Evolutionary conservation across 2,329 filamentous ascomycete species (phyloP).

Genomic region (Aureobasidium uvarum): DNA sequence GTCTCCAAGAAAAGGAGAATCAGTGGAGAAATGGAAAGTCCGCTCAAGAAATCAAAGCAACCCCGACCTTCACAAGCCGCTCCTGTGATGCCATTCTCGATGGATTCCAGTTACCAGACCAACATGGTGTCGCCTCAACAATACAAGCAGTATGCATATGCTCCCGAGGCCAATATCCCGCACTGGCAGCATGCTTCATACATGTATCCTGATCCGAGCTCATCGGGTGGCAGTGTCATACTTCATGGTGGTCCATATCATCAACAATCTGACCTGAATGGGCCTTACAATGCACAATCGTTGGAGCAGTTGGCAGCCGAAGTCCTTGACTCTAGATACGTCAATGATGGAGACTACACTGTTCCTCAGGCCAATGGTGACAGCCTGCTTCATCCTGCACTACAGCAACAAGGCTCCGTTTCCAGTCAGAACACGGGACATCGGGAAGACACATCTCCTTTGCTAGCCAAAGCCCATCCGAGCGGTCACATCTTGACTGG

Average conservation of each 20-base stretch:
- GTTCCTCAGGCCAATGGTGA: constrained; percentile 3
- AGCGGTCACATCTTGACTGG: not conserved
- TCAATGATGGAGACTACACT: constrained; percentile 25
- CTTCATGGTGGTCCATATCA: constrained; percentile 33
- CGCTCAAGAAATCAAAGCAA: constrained; percentile 30
- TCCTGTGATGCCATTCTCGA: constrained; percentile 20
- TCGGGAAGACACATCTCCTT: not conserved
- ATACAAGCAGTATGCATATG: constrained; percentile 20
- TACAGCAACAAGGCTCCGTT: constrained; percentile 6
- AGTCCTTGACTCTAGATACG: constrained; percentile 39
- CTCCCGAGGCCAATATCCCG: constrained; percentile 26
- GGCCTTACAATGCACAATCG: constrained; percentile 34
- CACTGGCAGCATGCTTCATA: constrained; percentile 33
- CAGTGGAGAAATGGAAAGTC: constrained; percentile 43
- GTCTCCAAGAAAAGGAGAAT: constrained; percentile 55
- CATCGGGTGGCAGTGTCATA: constrained; percentile 22
- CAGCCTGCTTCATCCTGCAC: constrained; percentile 24
- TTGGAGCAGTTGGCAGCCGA: constrained; percentile 41
- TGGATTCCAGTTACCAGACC: constrained; percentile 25
- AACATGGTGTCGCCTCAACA: constrained; percentile 30
- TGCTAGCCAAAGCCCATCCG: not conserved
- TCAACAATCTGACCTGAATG: constrained; percentile 29
- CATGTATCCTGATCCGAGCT: constrained; percentile 31
- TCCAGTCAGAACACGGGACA: constrained; percentile 4
- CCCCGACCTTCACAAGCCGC: constrained; percentile 12